Evolutionary conservation across 805 yeast species (phyloP), one percentile per base, ranked within the genome.

Genomic region (Candida coleopterorum): DNA sequence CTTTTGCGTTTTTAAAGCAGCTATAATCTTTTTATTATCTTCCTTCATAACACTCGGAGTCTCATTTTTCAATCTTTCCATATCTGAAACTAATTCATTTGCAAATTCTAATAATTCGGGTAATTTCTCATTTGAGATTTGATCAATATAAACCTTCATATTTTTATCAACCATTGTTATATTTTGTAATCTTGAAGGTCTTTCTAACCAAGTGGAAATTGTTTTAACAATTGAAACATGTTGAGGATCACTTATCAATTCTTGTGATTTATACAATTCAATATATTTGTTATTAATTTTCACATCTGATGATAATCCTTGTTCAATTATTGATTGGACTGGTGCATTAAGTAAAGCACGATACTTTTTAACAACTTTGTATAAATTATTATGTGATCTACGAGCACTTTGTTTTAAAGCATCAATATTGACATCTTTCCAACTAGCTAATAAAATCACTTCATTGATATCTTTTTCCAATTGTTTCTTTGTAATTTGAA

Each of bases 381-480:
- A 90, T 36, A 93, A 76, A 48, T 72, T 77, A 45, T 78, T 77
- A 53, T 94, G 98, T 1, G 97, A 88, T 32, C 83, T 76, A 45
- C 87, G 79, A 5, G 98, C 93, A 59, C 96, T 86, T 59, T 89
- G 97, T 48, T 86, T 88, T 50, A 93, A 70, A 0, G 98, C 96
- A 52, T 85, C 94, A 29, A 88, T 77, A 51, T 93, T 94, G 9
- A 88, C 89, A 62, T 93, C 99, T 48, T 89, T 88, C 97, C 97
- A 94, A 50, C 96, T 85, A 1, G 98, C 97, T 11, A 93, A 68
- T 30, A 86, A 62, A 29, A 93, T 87, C 3, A 88, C 81, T 40
- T 93, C 98, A 24, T 78, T 71, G 9, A 93, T 75, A 34, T 87
- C 87, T 52, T 89, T 90, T 40, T 81, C 86, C 24, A 90, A 62